Evolutionary conservation across 768 basidiomycete genomes (phyloP).

Genomic region (Boletellus sp.): DNA sequence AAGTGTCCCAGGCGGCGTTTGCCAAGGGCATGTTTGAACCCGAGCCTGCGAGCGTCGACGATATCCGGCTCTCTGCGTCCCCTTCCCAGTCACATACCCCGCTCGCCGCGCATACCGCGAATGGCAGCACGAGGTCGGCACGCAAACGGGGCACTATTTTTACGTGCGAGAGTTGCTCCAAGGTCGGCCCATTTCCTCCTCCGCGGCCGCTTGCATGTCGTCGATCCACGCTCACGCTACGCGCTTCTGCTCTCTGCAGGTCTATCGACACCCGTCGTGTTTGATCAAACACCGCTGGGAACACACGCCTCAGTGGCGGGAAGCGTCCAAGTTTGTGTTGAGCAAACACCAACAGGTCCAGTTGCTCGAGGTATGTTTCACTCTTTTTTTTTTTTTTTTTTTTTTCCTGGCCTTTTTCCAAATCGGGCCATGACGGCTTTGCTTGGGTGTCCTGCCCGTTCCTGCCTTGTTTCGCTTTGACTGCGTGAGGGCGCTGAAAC

Average conservation of each 20-base stretch:
- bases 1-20: background rate
- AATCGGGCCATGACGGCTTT: too few species aligned
- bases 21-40: slow-evolving; percentile 3
- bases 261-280: slow-evolving; percentile 90
- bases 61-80: slow-evolving; percentile 11
- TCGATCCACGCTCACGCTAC: background rate
- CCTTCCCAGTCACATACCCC: slow-evolving; percentile 6
- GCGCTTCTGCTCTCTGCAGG: slow-evolving; percentile 39
- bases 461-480: too few species aligned
- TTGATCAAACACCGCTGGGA: slow-evolving; percentile 99
- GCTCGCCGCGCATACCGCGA: slow-evolving; percentile 6
- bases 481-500: too few species aligned
- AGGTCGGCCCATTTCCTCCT: slow-evolving; percentile 46
- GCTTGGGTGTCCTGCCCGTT: too few species aligned
- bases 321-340: slow-evolving; percentile 83
- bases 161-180: slow-evolving; percentile 91
- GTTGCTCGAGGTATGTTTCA: slow-evolving; percentile 68
- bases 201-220: background rate
- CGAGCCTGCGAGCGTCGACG: slow-evolving; percentile 15
- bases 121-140: slow-evolving; percentile 35
- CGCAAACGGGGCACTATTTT: slow-evolving; percentile 86
- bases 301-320: slow-evolving; percentile 94
- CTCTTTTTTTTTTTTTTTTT: background rate
- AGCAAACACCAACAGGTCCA: slow-evolving; percentile 98
- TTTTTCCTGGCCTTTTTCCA: background rate